Base-by-base conservation (phyloP, 257 asterid species). In the Thymus quinquecostatus region DNA sequence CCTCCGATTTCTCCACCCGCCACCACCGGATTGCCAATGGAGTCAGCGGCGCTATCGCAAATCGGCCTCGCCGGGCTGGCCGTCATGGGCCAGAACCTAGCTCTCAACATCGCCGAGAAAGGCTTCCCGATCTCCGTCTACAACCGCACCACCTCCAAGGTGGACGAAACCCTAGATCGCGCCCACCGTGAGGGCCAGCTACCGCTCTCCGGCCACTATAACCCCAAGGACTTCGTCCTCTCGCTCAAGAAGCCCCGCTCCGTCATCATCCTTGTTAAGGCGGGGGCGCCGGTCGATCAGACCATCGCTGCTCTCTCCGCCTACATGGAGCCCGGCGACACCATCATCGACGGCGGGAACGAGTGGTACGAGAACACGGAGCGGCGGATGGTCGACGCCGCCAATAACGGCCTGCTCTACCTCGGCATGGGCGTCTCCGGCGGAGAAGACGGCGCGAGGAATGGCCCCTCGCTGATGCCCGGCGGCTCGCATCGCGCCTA, bases 301-400 rank as follows among this genome's bases (percentile, higher is more conserved):
- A 92, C 97, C 54, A 92, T 92, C 66, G 83, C 91, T n/a, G 87
- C 90, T 14, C 73, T 92, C 5, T 50, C 96, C 8, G 90, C 88
- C n/a, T 77, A 82, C 45, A 87, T 92, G 97, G 96, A 90, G 57
- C 88, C 97, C 53, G 98, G 98, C 1, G 98, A 92, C 74, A 84
- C 97, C 59, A 90, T 92, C 71, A 84, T 92, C 60, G 98, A 92
- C 70, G 96, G 97, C 0, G 98, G 98, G 0, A 92, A 92, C 54
- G 98, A 92, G 88, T 92, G 98, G 98, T 92, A 92, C 41, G 96
- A 92, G 68, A 92, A 92, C 75, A 92, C 98, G 11, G 97, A 92
- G 68, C 79, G 98, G 6, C 78, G 98, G 4, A 83, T 87, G 45
- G 47, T 66, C 2, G 95, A 86, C 11, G 91, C 96, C 2, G 27